Evolutionary conservation across 2,329 filamentous ascomycete species (phyloP).

Genomic region (Colletotrichum sp.): DNA sequence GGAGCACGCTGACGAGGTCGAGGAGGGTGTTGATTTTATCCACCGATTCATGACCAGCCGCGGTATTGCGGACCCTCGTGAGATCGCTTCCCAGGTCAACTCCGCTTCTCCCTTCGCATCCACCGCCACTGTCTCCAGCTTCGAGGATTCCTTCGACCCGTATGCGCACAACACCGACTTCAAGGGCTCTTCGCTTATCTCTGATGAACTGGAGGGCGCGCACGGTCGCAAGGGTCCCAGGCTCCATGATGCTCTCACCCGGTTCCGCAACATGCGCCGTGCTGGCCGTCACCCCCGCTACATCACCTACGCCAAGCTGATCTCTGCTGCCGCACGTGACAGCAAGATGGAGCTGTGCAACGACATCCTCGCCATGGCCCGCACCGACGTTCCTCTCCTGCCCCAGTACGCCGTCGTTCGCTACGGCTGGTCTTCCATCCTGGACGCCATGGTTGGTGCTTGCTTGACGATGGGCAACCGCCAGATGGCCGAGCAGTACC

Average conservation of each 20-base stretch:
- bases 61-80: constrained; percentile 60
- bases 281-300: constrained; percentile 91
- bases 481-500: constrained; percentile 81
- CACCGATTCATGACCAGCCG: constrained; percentile 63
- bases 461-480: constrained; percentile 86
- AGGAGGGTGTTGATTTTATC: constrained; percentile 81
- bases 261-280: constrained; percentile 92
- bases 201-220: constrained; percentile 84
- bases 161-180: constrained; percentile 91
- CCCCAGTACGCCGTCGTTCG: constrained; percentile 86
- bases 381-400: constrained; percentile 84
- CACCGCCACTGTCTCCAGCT: constrained; percentile 62
- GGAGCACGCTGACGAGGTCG: constrained; percentile 78
- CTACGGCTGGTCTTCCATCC: constrained; percentile 95
- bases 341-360: constrained; percentile 82
- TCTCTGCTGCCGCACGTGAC: constrained; percentile 86
- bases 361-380: constrained; percentile 88
- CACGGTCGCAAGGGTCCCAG: constrained; percentile 75
- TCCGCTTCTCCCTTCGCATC: constrained; percentile 59
- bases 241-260: constrained; percentile 79
- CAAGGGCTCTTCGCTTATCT: constrained; percentile 89
- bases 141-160: constrained; percentile 87
- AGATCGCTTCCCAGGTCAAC: constrained; percentile 52
- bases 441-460: constrained; percentile 95
- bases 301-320: constrained; percentile 96